Percentiles rank a stretch among this genome's conserved stretches.
Evolutionary conservation across 306 rosid species (phyloP).

Genomic region (Delonix regia): DNA sequence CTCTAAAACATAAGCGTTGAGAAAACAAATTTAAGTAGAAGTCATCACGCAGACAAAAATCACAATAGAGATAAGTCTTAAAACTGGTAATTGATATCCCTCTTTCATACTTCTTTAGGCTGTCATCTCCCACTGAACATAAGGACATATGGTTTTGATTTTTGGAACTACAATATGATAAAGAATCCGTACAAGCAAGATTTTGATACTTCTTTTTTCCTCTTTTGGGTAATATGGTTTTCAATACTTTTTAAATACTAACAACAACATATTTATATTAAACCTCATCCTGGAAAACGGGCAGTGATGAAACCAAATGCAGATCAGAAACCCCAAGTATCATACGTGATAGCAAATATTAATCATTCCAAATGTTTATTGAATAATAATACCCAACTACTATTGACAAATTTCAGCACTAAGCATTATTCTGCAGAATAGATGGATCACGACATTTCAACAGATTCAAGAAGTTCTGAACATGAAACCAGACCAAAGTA

Average conservation of each 20-base stretch:
- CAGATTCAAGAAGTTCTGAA: background rate
- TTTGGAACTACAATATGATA: background rate
- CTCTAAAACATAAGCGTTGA: background rate
- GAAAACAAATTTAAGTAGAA: background rate
- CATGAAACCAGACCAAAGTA: background rate
- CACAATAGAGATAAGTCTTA: background rate
- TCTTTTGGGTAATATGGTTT: background rate
- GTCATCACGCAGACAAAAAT: background rate
- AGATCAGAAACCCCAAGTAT: background rate
- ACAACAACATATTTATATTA: background rate
- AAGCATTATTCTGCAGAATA: background rate
- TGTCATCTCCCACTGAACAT: background rate
- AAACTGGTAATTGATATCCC: background rate
- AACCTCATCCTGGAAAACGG: no score
- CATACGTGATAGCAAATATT: background rate
- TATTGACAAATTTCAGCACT: background rate
- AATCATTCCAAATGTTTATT: background rate
- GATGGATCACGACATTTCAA: background rate
- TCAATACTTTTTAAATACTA: background rate
- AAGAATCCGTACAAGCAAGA: background rate
- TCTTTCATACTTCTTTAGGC: background rate
- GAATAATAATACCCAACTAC: background rate
- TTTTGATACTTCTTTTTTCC: no score
- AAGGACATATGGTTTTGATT: background rate
- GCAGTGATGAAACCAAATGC: background rate